These are phyloP conservation scores for Aureobasidium sp. DNA, from an alignment of 2,329 filamentous ascomycete genomes.

Conservation along the genomic window DNA sequence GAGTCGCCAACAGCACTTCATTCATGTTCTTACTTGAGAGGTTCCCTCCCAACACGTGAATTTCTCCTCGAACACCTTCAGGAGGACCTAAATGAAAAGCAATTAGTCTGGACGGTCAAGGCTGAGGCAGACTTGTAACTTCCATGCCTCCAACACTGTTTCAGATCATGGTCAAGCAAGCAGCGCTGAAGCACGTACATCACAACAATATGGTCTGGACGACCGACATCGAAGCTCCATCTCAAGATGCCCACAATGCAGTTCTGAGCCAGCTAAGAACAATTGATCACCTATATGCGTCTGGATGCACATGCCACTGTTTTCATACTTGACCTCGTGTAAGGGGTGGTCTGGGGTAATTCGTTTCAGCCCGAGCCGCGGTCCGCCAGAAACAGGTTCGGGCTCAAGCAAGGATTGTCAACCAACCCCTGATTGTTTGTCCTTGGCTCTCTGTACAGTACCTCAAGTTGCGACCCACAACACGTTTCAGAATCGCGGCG, in stretches of 20 bases:
- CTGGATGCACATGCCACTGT: background rate
- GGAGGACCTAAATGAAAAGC: background rate
- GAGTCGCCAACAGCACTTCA: background rate
- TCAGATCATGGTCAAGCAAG: background rate
- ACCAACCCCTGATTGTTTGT: background rate
- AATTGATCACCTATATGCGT: background rate
- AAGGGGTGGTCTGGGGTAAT: background rate
- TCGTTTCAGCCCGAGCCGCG: background rate
- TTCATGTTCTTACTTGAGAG: background rate
- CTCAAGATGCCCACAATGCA: background rate
- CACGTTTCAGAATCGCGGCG: conserved; percentile 3
- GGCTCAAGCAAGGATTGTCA: background rate
- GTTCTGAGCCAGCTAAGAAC: background rate
- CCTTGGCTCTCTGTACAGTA: background rate
- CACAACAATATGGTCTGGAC: background rate
- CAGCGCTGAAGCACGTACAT: background rate
- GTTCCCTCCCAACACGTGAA: background rate
- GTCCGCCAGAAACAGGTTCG: background rate
- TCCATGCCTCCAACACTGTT: background rate
- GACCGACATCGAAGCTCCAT: background rate
- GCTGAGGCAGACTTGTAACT: background rate
- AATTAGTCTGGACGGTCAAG: background rate
- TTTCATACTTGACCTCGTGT: background rate
- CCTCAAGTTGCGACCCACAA: background rate
- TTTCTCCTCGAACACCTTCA: background rate